A percentile compares a stretch with the other conserved stretches of the same genome.
Conservation (phyloP, 768 basidiomycete species). For the Symmetrospora coprosmae region DNA sequence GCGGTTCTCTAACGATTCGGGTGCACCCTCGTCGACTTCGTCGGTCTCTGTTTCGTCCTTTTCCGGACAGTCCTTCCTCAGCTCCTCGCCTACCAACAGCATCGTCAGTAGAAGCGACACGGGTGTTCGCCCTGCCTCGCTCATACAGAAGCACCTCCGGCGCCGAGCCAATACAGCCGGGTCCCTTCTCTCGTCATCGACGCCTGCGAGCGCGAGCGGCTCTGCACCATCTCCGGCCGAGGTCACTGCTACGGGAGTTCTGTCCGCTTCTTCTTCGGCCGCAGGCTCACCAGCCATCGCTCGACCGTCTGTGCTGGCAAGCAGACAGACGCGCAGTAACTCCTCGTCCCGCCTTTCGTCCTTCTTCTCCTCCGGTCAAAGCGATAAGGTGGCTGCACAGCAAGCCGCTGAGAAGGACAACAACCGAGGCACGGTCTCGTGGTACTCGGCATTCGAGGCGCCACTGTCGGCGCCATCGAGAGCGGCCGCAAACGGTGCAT, state of each 20-base stretch:
- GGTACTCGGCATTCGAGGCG: too few species aligned
- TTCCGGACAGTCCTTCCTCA: too few species aligned
- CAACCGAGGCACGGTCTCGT: too few species aligned
- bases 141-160: neutral
- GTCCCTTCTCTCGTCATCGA: neutral
- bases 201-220: neutral
- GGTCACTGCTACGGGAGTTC: neutral
- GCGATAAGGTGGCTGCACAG: too few species aligned
- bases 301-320: neutral
- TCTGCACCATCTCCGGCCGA: neutral
- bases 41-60: too few species aligned
- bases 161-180: conserved; percentile 6
- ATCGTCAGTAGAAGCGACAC: too few species aligned
- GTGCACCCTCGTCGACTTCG: too few species aligned
- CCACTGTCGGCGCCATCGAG: too few species aligned
- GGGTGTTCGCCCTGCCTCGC: too few species aligned
- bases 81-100: neutral
- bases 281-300: neutral
- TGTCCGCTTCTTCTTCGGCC: neutral
- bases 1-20: too few species aligned
- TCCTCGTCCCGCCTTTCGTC: neutral
- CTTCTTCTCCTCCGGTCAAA: neutral
- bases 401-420: too few species aligned
- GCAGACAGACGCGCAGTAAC: neutral
- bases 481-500: too few species aligned